These are phyloP conservation scores for Yamadazyma laniorum DNA, from an alignment of 805 yeast genomes.

Conservation along the genomic window DNA sequence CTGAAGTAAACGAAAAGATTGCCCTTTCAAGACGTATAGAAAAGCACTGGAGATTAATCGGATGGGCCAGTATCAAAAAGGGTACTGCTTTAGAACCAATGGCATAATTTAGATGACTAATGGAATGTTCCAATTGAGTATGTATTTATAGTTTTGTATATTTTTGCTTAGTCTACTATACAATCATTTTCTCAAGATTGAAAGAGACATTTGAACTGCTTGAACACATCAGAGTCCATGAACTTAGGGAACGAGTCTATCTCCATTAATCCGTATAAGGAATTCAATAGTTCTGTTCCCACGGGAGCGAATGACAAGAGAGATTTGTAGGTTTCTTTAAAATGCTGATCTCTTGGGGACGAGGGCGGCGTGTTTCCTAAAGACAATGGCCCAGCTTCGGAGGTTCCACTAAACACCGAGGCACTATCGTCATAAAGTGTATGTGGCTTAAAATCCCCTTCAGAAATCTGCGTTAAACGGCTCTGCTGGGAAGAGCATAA, in stretches of 20 bases:
- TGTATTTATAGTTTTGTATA: slow-evolving; percentile 20
- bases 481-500: neutral
- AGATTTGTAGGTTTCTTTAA: slow-evolving; percentile 11
- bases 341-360: slow-evolving; percentile 13
- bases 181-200: neutral
- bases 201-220: slow-evolving; percentile 3
- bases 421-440: slow-evolving; percentile 1
- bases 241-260: slow-evolving; percentile 75
- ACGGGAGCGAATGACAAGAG: slow-evolving; percentile 26
- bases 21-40: slow-evolving; percentile 98
- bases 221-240: slow-evolving; percentile 21
- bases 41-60: slow-evolving; percentile 99
- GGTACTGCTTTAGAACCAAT: slow-evolving; percentile 87
- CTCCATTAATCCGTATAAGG: slow-evolving; percentile 61
- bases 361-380: slow-evolving; percentile 5
- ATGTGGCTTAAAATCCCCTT: neutral
- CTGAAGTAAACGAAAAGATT: slow-evolving; percentile 96
- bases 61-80: slow-evolving; percentile 98
- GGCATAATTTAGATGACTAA: too few species aligned
- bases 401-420: slow-evolving; percentile 7
- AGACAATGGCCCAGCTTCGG: neutral
- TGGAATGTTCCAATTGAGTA: too few species aligned
- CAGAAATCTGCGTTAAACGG: neutral
- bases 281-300: slow-evolving; percentile 47
- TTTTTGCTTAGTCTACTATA: neutral